Conservation (phyloP, 2,329 filamentous ascomycete species). For the Chaetomium olivaceum region DNA sequence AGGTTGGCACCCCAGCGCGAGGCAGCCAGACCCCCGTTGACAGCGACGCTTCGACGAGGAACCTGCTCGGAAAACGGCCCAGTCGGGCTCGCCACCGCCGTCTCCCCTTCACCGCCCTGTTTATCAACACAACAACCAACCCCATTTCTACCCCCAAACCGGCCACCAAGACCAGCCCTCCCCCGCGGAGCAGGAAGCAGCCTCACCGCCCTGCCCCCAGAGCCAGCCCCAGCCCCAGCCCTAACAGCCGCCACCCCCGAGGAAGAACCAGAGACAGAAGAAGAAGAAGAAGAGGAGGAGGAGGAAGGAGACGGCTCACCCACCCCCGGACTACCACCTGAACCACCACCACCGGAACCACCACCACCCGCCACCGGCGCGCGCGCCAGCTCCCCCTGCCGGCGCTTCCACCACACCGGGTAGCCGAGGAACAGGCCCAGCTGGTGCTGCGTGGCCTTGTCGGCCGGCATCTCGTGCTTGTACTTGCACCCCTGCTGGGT, state of each 20-base stretch:
- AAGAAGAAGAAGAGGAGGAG: neutral
- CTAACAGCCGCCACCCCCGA: neutral
- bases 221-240: neutral
- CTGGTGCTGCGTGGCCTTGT: constrained; percentile 63
- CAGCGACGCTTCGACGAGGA: neutral
- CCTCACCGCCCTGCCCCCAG: neutral
- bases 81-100: neutral
- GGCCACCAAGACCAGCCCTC: neutral
- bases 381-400: constrained; percentile 47
- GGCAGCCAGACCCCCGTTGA: constrained; percentile 3
- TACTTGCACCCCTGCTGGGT: constrained; percentile 83
- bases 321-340: neutral
- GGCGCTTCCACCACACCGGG: constrained; percentile 62
- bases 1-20: constrained; percentile 6
- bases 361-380: neutral
- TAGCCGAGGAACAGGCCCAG: constrained; percentile 70
- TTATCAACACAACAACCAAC: neutral
- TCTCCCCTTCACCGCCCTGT: neutral
- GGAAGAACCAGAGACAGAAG: neutral
- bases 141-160: neutral
- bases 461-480: constrained; percentile 85
- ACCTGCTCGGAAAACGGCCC: neutral
- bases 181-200: neutral
- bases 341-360: neutral
- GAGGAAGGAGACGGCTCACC: neutral